Evolutionary conservation across 306 rosid genomes (phyloP).

Genomic region (Fragaria vesca): DNA sequence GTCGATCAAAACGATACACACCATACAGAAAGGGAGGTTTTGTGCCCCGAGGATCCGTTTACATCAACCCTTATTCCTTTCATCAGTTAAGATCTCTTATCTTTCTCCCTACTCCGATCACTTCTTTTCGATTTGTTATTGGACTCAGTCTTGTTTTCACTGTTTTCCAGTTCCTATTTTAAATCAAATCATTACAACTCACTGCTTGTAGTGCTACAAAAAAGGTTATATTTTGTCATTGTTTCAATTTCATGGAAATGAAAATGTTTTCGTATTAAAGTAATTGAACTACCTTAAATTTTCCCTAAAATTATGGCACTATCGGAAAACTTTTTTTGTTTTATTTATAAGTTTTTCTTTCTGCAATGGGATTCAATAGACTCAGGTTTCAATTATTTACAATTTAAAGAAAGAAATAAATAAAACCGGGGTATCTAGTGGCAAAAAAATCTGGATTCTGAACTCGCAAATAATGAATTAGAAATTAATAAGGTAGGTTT

Average conservation of each 20-base stretch:
- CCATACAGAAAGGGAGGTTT: constrained; percentile 27
- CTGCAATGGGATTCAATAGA: too few species aligned
- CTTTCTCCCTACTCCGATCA: background rate
- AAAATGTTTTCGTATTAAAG: background rate
- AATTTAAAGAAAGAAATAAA: background rate
- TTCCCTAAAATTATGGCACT: background rate
- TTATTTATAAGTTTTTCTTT: too few species aligned
- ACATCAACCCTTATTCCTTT: constrained; percentile 48
- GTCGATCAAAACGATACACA: constrained; percentile 24
- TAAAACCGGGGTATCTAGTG: background rate
- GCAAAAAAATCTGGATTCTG: background rate
- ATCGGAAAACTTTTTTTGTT: background rate
- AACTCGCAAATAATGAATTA: background rate
- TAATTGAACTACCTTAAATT: background rate
- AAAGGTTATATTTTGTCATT: background rate
- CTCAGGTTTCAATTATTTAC: background rate
- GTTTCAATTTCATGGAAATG: background rate
- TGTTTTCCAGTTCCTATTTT: background rate
- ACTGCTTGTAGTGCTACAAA: background rate
- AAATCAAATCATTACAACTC: background rate
- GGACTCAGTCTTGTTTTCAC: background rate
- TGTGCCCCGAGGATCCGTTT: constrained; percentile 44
- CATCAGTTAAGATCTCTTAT: constrained; percentile 44
- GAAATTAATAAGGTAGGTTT: background rate
- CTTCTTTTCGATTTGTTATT: background rate